phyloP scores from a whole-genome alignment of 2,329 filamentous ascomycete genomes.

The Epichloe brachyelytri region DNA sequence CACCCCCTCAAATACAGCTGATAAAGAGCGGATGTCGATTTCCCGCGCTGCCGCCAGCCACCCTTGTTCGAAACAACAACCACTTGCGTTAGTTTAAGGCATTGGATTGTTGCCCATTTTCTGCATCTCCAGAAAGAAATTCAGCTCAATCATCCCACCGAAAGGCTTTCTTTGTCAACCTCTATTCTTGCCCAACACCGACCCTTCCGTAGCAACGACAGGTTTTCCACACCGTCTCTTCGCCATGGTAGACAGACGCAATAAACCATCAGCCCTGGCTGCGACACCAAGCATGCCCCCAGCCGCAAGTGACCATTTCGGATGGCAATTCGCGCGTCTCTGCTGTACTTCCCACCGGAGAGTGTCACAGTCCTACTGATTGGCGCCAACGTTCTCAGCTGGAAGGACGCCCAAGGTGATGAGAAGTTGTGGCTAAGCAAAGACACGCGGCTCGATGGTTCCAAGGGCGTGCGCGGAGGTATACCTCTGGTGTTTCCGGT shows the following conservation, averaged over 20 bases:
- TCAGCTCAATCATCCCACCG: neutral
- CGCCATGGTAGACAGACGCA: constrained; percentile 66
- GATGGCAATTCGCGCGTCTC: constrained; percentile 59
- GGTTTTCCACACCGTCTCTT: neutral
- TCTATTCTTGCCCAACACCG: neutral
- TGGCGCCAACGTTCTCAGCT: constrained; percentile 84
- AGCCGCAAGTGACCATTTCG: constrained; percentile 61
- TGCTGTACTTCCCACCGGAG: constrained; percentile 70
- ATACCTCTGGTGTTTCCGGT: constrained; percentile 91
- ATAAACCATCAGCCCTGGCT: constrained; percentile 68
- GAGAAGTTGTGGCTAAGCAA: constrained; percentile 85
- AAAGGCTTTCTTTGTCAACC: neutral
- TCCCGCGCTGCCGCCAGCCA: neutral
- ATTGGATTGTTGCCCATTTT: neutral
- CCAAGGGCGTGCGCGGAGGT: constrained; percentile 79
- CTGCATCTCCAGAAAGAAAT: neutral
- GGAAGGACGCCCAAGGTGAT: constrained; percentile 67
- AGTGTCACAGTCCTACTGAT: constrained; percentile 76
- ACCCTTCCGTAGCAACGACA: neutral
- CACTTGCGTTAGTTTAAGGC: neutral
- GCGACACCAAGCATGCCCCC: constrained; percentile 63
- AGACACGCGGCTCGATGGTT: constrained; percentile 68
- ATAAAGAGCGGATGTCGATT: neutral
- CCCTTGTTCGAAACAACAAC: neutral
- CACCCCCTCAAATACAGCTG: neutral